Conservation (phyloP, 2,329 filamentous ascomycete species). For the Colletotrichum kahawae region DNA sequence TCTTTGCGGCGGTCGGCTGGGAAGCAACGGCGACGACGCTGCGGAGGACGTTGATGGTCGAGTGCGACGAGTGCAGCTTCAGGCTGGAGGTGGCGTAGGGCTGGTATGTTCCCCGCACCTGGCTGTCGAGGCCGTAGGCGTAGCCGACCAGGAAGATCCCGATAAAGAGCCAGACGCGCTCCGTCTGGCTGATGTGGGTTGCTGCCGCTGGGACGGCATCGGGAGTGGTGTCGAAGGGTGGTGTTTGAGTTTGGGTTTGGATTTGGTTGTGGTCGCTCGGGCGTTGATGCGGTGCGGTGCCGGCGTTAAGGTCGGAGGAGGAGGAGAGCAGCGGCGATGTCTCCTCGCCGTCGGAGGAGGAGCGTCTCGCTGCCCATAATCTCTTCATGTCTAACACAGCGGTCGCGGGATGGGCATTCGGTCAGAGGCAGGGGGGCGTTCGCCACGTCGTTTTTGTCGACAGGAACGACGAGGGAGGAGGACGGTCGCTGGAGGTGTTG, state of each 20-base stretch:
- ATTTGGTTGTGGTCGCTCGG: background rate
- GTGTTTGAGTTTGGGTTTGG: background rate
- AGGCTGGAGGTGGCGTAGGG: slow-evolving; percentile 59
- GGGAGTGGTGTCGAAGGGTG: slow-evolving; percentile 56
- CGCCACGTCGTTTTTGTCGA: background rate
- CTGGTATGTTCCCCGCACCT: slow-evolving; percentile 57
- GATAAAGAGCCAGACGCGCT: slow-evolving; percentile 58
- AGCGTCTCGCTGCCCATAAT: background rate
- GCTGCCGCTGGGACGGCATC: slow-evolving; percentile 45
- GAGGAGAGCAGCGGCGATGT: slow-evolving; percentile 11
- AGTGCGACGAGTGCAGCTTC: slow-evolving; percentile 57
- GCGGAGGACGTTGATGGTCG: slow-evolving; percentile 63
- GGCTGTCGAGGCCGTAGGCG: slow-evolving; percentile 62
- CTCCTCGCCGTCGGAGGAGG: slow-evolving; percentile 10
- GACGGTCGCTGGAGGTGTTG: background rate
- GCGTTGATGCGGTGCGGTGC: background rate
- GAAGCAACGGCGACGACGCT: slow-evolving; percentile 65
- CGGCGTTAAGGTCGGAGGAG: background rate
- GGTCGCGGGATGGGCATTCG: background rate
- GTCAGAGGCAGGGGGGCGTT: background rate
- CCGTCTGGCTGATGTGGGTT: slow-evolving; percentile 45
- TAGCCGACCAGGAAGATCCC: slow-evolving; percentile 65
- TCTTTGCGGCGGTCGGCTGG: slow-evolving; percentile 63
- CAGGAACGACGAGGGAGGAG: background rate
- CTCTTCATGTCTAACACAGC: background rate